Conservation (phyloP, 495 filamentous ascomycete species). For the Neurospora sp. region DNA sequence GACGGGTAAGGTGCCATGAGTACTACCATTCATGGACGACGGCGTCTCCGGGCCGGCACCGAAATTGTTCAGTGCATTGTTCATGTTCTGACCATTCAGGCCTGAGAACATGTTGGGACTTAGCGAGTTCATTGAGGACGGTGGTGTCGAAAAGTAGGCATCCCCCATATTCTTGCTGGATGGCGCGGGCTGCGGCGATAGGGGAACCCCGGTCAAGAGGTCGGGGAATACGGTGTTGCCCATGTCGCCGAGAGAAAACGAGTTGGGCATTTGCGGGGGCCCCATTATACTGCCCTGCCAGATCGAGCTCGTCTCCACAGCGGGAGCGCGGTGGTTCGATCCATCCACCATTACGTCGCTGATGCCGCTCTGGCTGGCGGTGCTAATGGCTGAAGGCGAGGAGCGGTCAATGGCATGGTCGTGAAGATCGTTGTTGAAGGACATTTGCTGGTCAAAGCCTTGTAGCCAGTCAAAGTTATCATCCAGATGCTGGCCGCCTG, state of each 20-base stretch:
- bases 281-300: constrained; percentile 63
- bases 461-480: constrained; percentile 81
- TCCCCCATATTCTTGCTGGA: constrained; percentile 41
- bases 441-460: constrained; percentile 68
- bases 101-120: constrained; percentile 43
- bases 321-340: constrained; percentile 47
- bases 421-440: constrained; percentile 51
- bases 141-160: constrained; percentile 49
- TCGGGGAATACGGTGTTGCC: constrained; percentile 47
- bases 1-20: constrained; percentile 45
- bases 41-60: constrained; percentile 55
- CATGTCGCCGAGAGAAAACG: constrained; percentile 50
- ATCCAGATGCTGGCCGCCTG: constrained; percentile 50
- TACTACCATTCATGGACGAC: constrained; percentile 55
- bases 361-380: constrained; percentile 80
- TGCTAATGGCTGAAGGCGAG: constrained; percentile 90
- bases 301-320: constrained; percentile 40
- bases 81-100: constrained; percentile 43
- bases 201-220: constrained; percentile 46
- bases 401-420: constrained; percentile 84
- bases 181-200: constrained; percentile 51
- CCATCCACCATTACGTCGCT: constrained; percentile 90
- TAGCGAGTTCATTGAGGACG: constrained; percentile 57
- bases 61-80: constrained; percentile 47
- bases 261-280: constrained; percentile 45